Percentiles rank a stretch among this genome's conserved stretches.
These are phyloP conservation scores for Exserohilum turcica DNA, from an alignment of 2,329 filamentous ascomycete species.

Conservation along the genomic window DNA sequence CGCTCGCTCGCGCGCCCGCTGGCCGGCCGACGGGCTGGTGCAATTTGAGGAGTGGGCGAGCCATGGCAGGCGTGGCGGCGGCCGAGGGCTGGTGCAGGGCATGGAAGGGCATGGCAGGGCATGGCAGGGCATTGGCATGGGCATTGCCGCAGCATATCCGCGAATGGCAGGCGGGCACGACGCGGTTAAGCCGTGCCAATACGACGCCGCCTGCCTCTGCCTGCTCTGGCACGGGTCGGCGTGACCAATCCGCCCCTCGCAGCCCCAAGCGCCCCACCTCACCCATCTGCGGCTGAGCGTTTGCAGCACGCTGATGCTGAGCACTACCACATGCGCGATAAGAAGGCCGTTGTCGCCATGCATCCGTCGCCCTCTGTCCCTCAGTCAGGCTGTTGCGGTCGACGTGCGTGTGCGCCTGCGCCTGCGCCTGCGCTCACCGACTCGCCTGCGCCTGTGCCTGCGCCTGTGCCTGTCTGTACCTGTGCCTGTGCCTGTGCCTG, in stretches of 20 bases:
- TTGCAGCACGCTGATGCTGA: conserved; percentile 31
- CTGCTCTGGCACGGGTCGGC: conserved; percentile 1
- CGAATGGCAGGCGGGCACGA: conserved; percentile 22
- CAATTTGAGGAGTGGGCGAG: too few species aligned
- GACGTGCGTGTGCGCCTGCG: too few species aligned
- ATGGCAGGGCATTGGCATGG: conserved; percentile 7
- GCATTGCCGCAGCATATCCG: conserved; percentile 11
- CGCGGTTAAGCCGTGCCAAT: conserved; percentile 27
- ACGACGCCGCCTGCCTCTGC: conserved; percentile 27
- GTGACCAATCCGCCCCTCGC: conserved; percentile 22
- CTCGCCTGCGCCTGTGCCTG: conserved; percentile 12
- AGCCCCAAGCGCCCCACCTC: conserved; percentile 18
- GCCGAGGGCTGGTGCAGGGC: too few species aligned
- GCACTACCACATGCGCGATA: conserved; percentile 31
- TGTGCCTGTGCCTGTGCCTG: too few species aligned
- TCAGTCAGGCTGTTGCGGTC: too few species aligned
- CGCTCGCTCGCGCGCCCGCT: too few species aligned
- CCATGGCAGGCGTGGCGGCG: too few species aligned
- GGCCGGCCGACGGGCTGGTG: too few species aligned
- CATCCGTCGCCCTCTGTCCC: too few species aligned
- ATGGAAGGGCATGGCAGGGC: too few species aligned
- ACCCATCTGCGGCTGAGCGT: conserved; percentile 38
- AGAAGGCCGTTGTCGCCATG: conserved; percentile 18
- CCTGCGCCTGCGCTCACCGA: too few species aligned
- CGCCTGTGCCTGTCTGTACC: too few species aligned